Conservation (phyloP, 345 rosid genomes). For the Corymbia maculata region DNA sequence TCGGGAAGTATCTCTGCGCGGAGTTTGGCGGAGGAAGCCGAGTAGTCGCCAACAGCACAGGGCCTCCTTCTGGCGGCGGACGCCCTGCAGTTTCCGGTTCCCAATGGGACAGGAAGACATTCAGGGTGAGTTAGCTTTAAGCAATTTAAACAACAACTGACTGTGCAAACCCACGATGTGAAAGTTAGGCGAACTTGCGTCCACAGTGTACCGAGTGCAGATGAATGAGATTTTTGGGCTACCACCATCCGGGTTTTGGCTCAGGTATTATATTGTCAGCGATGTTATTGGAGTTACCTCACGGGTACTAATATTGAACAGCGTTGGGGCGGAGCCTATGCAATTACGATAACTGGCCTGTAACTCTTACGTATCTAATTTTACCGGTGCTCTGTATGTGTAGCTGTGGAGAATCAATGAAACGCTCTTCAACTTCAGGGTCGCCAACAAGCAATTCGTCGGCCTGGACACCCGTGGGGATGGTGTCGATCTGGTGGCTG, state of each 20-base stretch:
- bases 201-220: not conserved
- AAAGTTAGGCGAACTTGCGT: not conserved
- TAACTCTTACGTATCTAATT: not conserved
- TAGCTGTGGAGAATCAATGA: constrained; percentile 52
- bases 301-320: not conserved
- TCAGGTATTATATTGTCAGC: not conserved
- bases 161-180: not conserved
- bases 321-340: not conserved
- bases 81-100: not conserved
- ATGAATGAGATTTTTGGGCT: not conserved
- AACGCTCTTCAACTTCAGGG: constrained; percentile 31
- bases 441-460: constrained; percentile 32
- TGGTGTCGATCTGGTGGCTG: constrained; percentile 22
- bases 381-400: not conserved
- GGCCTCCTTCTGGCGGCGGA: constrained; percentile 19
- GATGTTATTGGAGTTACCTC: not conserved
- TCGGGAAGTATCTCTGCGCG: constrained; percentile 42
- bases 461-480: constrained; percentile 24
- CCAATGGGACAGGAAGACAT: constrained; percentile 49
- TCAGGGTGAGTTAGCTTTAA: constrained; percentile 16
- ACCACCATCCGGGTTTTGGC: not conserved
- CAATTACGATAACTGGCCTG: not conserved
- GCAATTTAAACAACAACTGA: not conserved
- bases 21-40: constrained; percentile 43
- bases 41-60: constrained; percentile 34